These are phyloP conservation scores for Aspergillus sp. DNA, from an alignment of 2,329 filamentous ascomycete species.

Conservation along the genomic window DNA sequence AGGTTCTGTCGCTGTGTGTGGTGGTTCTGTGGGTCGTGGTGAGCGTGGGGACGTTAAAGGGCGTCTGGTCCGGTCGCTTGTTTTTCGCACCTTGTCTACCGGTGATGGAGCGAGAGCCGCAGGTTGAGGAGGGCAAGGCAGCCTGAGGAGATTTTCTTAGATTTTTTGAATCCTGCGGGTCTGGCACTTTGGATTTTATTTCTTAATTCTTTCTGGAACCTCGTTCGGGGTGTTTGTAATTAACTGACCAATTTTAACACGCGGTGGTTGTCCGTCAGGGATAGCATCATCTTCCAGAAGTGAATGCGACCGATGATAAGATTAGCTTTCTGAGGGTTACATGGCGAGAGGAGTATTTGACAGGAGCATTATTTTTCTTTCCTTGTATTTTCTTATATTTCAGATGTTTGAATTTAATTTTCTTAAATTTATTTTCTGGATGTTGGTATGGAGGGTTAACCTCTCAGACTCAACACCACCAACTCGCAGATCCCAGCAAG, in stretches of 20 bases:
- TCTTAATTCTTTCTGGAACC: background rate
- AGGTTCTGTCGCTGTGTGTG: slow-evolving; percentile 4
- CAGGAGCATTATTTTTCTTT: slow-evolving; percentile 1
- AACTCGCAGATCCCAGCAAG: too few relatives aligned
- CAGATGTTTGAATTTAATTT: background rate
- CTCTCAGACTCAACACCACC: too few relatives aligned
- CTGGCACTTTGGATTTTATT: background rate
- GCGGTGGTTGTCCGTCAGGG: too few relatives aligned
- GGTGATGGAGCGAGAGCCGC: slow-evolving; percentile 27
- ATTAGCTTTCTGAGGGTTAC: slow-evolving; percentile 6
- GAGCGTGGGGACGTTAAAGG: slow-evolving; percentile 49
- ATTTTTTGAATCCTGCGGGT: background rate
- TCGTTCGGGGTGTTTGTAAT: too few relatives aligned
- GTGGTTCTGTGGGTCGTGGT: slow-evolving; percentile 42
- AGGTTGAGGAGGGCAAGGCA: slow-evolving; percentile 17
- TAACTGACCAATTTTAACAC: too few relatives aligned
- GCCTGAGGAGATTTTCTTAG: slow-evolving; percentile 14
- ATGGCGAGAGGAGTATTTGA: background rate
- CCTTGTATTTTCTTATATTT: slow-evolving; percentile 3
- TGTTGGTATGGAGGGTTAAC: too few relatives aligned
- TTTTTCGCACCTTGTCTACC: slow-evolving; percentile 57
- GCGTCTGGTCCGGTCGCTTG: slow-evolving; percentile 49
- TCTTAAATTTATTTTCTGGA: background rate
- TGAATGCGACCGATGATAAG: slow-evolving; percentile 3
- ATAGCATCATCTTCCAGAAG: background rate